Evolutionary conservation across 768 basidiomycete species (phyloP), one percentile per base, ranked within the genome.

Genomic region (Leucocoprinus sp.): DNA sequence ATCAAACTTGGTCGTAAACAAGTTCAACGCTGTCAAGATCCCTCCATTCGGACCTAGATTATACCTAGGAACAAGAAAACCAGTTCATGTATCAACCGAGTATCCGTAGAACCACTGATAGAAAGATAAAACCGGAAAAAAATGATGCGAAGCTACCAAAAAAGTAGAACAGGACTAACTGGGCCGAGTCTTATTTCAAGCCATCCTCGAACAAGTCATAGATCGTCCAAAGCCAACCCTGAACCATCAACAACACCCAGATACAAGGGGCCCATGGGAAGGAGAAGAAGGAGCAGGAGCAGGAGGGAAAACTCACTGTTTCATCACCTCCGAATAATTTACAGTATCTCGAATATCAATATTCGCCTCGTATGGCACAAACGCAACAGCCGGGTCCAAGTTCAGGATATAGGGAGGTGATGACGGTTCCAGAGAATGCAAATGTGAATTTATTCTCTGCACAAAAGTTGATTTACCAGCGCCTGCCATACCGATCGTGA

Each of bases 1-100:
- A 60, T 99, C 96, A 54, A 99, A 93, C 63, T 98, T 99, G 8
- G 96, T 99, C 28, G 96, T 96, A 64, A 99, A 99, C 49, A 99
- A 63, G 61, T 99, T 99, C 58, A 99, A 74, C 1, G 95, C 89
- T 18, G 96, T 99, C 61, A 99, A 63, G 54, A 99, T 99, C 19
- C 93, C 96, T 22, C 96, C 96, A 61, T 98, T 99, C 1, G 96
- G 96, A 3, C 96, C 96, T 46, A 99, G 71, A 63, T 97, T 97
- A 67, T 99, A 99, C 68, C 93, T 96, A 27, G 37, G 40, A 50
- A 24, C 11, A 27, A 24, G 17, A 43, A 27, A 15, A 9, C 17
- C 21, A 28, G 15, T 14, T n/a, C 27, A 48, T 4, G 23, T 18
- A 26, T 42, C 33, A 48, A 24, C 39, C 21, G 18, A 19, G 27